Conservation (phyloP, 164 flowering plant species). For the Cinnamomum chago region DNA sequence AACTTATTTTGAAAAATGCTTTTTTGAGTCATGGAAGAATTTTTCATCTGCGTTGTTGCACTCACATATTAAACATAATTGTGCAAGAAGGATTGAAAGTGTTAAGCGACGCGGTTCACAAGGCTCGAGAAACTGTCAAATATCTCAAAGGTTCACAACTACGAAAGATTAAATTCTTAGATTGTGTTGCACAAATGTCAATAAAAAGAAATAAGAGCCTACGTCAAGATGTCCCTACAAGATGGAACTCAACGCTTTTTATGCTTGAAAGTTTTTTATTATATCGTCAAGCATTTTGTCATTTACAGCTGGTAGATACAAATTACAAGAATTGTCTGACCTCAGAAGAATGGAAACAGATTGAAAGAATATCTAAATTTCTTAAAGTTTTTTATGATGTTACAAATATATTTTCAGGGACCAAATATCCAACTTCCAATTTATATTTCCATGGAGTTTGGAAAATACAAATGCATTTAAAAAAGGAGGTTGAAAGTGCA, state of each 20-base stretch:
- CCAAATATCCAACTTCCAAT: background rate
- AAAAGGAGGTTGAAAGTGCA: too few species aligned
- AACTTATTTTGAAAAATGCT: background rate
- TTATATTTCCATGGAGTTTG: background rate
- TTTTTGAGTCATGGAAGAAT: background rate
- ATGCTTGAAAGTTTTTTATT: background rate
- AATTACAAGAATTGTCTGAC: background rate
- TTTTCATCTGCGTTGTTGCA: background rate
- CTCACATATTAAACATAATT: background rate
- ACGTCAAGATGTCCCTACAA: background rate
- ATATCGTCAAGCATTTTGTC: background rate
- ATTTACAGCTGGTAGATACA: background rate
- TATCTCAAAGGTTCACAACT: background rate
- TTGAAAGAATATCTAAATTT: background rate
- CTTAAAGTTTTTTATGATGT: background rate
- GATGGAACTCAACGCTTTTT: background rate
- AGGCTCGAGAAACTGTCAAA: background rate
- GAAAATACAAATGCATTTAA: background rate
- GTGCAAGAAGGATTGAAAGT: background rate
- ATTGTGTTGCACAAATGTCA: background rate
- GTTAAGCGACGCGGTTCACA: background rate
- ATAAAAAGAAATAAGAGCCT: background rate
- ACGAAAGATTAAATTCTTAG: background rate
- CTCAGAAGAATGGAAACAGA: background rate
- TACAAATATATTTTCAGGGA: background rate